Conservation (phyloP, 495 filamentous ascomycete species). For the Podospora anserina region DNA sequence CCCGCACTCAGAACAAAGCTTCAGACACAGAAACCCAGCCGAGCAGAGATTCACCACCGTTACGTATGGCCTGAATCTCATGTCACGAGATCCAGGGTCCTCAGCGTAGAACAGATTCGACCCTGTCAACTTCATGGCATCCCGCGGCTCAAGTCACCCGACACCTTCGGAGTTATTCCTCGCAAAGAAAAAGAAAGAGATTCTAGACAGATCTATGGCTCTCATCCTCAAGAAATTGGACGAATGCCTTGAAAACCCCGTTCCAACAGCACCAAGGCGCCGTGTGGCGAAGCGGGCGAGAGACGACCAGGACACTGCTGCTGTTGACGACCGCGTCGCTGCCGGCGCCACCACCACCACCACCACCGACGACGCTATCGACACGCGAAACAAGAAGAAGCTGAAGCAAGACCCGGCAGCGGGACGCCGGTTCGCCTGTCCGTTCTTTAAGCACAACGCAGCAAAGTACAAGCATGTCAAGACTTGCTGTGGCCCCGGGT, state of each 20-base stretch:
- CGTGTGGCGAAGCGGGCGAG: slow-evolving; percentile 14
- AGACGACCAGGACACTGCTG: slow-evolving; percentile 6
- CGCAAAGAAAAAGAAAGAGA: slow-evolving; percentile 29
- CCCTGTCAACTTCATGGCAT: slow-evolving; percentile 28
- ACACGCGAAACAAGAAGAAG: slow-evolving; percentile 22
- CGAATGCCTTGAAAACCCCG: slow-evolving; percentile 27
- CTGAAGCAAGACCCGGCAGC: slow-evolving; percentile 12
- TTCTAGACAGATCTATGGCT: slow-evolving; percentile 34
- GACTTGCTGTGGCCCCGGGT: slow-evolving; percentile 44
- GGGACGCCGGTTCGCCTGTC: slow-evolving; percentile 39
- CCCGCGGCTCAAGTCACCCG: slow-evolving; percentile 24
- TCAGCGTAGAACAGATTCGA: slow-evolving; percentile 24
- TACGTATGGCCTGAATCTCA: slow-evolving; percentile 23
- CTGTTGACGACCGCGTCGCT: background rate
- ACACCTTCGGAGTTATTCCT: slow-evolving; percentile 29
- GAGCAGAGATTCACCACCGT: slow-evolving; percentile 6
- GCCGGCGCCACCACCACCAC: background rate
- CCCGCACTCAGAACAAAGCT: background rate
- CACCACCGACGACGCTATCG: background rate
- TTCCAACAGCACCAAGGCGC: slow-evolving; percentile 1
- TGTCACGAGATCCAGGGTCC: slow-evolving; percentile 30
- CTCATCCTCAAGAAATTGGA: slow-evolving; percentile 23
- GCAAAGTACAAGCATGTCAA: slow-evolving; percentile 33
- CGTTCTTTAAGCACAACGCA: slow-evolving; percentile 43
- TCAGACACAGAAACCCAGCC: slow-evolving; percentile 4